phyloP scores from a whole-genome alignment of 2,329 filamentous ascomycete genomes.

The Colletotrichum tamarilloi region DNA sequence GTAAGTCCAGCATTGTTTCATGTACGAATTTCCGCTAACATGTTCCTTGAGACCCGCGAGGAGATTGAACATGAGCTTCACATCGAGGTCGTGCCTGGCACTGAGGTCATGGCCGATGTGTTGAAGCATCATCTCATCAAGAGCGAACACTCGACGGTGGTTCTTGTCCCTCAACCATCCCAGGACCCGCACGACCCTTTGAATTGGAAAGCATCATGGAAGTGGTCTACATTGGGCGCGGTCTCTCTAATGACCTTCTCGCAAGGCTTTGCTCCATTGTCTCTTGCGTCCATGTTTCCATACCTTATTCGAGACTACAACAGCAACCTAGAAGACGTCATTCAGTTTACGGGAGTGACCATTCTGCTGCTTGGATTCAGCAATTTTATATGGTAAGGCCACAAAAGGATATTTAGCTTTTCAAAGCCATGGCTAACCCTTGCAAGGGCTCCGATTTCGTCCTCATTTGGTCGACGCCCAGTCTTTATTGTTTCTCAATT shows the following conservation, averaged over 20 bases:
- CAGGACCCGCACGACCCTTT: background rate
- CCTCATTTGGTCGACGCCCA: background rate
- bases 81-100: slow-evolving; percentile 47
- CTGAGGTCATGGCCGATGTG: slow-evolving; percentile 61
- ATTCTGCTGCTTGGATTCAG: background rate
- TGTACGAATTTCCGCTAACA: background rate
- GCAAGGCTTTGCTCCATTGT: slow-evolving; percentile 54
- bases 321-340: slow-evolving; percentile 60
- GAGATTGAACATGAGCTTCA: slow-evolving; percentile 38
- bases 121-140: slow-evolving; percentile 74
- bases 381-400: background rate
- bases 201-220: slow-evolving; percentile 50
- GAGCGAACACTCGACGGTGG: slow-evolving; percentile 53
- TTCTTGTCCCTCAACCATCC: slow-evolving; percentile 59
- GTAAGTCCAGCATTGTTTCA: background rate
- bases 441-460: background rate
- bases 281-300: slow-evolving; percentile 66
- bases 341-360: slow-evolving; percentile 56
- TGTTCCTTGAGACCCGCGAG: background rate
- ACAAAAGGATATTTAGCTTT: background rate
- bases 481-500: background rate
- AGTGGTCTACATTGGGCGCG: slow-evolving; percentile 47
- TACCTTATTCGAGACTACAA: slow-evolving; percentile 67
- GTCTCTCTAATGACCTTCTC: slow-evolving; percentile 53
- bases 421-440: background rate